A percentile compares a stretch with the other conserved stretches of the same genome.
These are phyloP conservation scores for Iris pallida DNA, from an alignment of 116 monocot species.

Conservation along the genomic window DNA sequence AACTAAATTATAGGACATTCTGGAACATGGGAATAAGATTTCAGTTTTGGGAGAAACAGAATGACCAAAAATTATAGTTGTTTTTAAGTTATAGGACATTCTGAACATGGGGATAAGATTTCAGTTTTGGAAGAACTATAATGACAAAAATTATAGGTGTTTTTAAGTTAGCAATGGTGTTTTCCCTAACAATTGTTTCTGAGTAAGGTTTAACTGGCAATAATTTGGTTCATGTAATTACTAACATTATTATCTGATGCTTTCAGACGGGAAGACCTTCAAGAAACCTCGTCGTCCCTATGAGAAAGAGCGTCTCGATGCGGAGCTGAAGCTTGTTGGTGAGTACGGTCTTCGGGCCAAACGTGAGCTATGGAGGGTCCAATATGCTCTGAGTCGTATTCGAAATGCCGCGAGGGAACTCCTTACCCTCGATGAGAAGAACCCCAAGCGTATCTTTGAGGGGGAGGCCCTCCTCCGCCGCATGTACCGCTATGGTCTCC, in stretches of 20 bases:
- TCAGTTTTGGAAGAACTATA: background rate
- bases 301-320: slow-evolving; percentile 58
- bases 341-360: slow-evolving; percentile 55
- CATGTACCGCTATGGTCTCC: slow-evolving; percentile 47
- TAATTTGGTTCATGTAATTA: background rate
- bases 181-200: background rate
- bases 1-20: too few relatives aligned
- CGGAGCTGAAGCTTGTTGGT: slow-evolving; percentile 56
- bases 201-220: too few relatives aligned
- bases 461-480: slow-evolving; percentile 47
- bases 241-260: background rate
- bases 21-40: background rate
- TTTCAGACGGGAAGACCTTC: slow-evolving; percentile 50
- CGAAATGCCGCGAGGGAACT: slow-evolving; percentile 54
- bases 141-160: too few relatives aligned
- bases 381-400: slow-evolving; percentile 51
- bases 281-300: slow-evolving; percentile 58
- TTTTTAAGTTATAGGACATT: background rate
- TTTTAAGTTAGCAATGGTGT: background rate
- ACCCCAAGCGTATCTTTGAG: slow-evolving; percentile 42
- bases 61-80: too few relatives aligned
- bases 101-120: background rate
- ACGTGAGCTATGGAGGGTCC: slow-evolving; percentile 55
- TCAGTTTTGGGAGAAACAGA: background rate
- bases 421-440: slow-evolving; percentile 49